Evolutionary conservation across 2,329 filamentous ascomycete species (phyloP).

Genomic region (Penicillium corylophilum): DNA sequence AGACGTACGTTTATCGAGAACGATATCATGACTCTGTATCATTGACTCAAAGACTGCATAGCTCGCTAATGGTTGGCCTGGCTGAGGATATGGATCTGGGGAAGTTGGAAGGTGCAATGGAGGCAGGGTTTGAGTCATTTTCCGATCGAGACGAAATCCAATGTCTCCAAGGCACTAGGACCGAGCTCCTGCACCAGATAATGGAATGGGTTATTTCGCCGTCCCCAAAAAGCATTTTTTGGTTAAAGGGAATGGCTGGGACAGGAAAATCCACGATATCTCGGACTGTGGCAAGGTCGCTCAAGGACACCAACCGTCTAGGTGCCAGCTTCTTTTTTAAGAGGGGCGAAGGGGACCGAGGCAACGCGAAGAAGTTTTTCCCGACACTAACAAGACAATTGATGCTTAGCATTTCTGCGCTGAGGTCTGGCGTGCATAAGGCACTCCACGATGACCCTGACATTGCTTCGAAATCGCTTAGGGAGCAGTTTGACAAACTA

Average conservation of each 20-base stretch:
- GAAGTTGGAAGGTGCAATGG: conserved; percentile 10
- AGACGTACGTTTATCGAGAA: conserved; percentile 25
- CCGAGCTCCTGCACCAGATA: conserved; percentile 24
- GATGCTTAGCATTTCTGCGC: conserved; percentile 27
- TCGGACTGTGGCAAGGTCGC: conserved; percentile 31
- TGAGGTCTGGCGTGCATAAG: conserved; percentile 21
- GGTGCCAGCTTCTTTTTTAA: conserved; percentile 36
- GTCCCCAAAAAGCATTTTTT: conserved; percentile 30
- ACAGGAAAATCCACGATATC: conserved; percentile 28
- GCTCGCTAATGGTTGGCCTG: conserved; percentile 6
- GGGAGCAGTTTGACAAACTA: conserved; percentile 30
- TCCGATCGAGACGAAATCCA: conserved; percentile 8
- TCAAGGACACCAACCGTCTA: conserved; percentile 22
- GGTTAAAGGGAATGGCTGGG: conserved; percentile 25
- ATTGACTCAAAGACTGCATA: conserved; percentile 4
- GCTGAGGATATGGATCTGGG: conserved; percentile 1
- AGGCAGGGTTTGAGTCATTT: conserved; percentile 11
- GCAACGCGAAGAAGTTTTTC: conserved; percentile 39
- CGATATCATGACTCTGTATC: conserved; percentile 4
- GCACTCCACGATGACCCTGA: conserved; percentile 23
- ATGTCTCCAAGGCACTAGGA: conserved; percentile 29
- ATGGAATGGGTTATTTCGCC: conserved; percentile 22
- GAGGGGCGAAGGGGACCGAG: conserved; percentile 45
- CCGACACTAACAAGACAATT: conserved; percentile 37
- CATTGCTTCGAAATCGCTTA: conserved; percentile 25